Evolutionary conservation across 768 basidiomycete species (phyloP).

Genomic region (Leccinum boreale): DNA sequence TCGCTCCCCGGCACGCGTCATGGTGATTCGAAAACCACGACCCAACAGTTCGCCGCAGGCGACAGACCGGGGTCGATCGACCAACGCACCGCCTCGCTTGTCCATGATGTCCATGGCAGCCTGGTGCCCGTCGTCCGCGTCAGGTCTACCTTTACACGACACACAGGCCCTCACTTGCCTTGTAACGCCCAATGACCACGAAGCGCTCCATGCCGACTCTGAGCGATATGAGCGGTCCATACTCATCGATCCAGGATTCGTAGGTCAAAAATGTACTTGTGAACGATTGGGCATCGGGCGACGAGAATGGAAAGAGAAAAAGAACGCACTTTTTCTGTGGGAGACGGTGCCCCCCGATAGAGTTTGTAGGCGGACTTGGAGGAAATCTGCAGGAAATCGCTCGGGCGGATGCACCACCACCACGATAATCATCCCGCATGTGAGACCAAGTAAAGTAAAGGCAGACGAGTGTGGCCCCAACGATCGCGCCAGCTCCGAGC

Average conservation of each 20-base stretch:
- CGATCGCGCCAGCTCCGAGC: background rate
- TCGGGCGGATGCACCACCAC: background rate
- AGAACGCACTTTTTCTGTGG: conserved; percentile 1
- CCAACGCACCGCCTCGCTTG: conserved; percentile 42
- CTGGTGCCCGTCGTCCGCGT: conserved; percentile 23
- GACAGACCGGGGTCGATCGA: conserved; percentile 36
- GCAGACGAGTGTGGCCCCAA: background rate
- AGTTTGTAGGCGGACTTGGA: conserved; percentile 7
- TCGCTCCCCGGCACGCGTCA: conserved; percentile 47
- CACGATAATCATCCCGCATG: background rate
- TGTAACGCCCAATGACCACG: conserved; percentile 18
- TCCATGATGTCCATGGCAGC: conserved; percentile 61
- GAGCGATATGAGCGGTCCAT: conserved; percentile 55
- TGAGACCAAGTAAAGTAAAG: conserved; percentile 1
- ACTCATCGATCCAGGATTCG: conserved; percentile 52
- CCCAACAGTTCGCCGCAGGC: conserved; percentile 47
- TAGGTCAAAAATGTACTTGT: conserved; percentile 23
- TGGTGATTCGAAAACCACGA: conserved; percentile 50
- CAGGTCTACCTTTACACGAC: background rate
- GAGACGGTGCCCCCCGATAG: conserved; percentile 2
- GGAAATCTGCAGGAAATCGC: background rate
- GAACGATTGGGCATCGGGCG: background rate
- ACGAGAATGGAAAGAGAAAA: background rate
- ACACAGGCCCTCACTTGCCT: conserved; percentile 3
- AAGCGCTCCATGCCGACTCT: conserved; percentile 36